phyloP scores from a whole-genome alignment of 306 rosid genomes.

The Citrullus mucosospermus region DNA sequence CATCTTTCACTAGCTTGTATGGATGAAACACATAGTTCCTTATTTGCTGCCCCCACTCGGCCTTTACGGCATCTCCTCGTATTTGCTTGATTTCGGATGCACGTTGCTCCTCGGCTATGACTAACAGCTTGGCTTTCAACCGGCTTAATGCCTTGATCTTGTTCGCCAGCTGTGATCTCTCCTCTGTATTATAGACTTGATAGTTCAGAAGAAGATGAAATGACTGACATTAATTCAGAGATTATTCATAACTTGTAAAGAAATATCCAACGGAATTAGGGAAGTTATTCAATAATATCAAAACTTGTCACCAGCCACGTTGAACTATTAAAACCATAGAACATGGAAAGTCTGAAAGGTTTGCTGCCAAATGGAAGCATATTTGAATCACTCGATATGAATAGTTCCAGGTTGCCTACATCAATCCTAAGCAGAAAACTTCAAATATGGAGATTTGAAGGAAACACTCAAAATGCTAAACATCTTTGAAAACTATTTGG shows the following conservation, averaged over 20 bases:
- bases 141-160: slow-evolving; percentile 75
- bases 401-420: neutral
- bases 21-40: slow-evolving; percentile 94
- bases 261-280: neutral
- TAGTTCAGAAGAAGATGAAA: neutral
- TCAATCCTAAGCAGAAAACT: neutral
- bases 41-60: slow-evolving; percentile 99
- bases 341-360: neutral
- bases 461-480: neutral
- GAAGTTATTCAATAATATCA: neutral
- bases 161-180: slow-evolving; percentile 86
- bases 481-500: neutral
- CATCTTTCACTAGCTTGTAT: slow-evolving; percentile 88
- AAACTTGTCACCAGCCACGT: neutral
- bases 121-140: slow-evolving; percentile 81
- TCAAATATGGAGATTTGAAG: neutral
- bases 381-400: neutral
- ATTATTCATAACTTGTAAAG: neutral
- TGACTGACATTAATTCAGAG: neutral
- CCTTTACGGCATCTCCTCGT: slow-evolving; percentile 85
- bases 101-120: slow-evolving; percentile 81
- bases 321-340: neutral
- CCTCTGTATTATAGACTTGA: slow-evolving; percentile 41
- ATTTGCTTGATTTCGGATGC: slow-evolving; percentile 87
- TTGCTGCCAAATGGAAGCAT: neutral